Evolutionary conservation across 257 asterid genomes (phyloP).

Genomic region (Solanum gracilifrons): DNA sequence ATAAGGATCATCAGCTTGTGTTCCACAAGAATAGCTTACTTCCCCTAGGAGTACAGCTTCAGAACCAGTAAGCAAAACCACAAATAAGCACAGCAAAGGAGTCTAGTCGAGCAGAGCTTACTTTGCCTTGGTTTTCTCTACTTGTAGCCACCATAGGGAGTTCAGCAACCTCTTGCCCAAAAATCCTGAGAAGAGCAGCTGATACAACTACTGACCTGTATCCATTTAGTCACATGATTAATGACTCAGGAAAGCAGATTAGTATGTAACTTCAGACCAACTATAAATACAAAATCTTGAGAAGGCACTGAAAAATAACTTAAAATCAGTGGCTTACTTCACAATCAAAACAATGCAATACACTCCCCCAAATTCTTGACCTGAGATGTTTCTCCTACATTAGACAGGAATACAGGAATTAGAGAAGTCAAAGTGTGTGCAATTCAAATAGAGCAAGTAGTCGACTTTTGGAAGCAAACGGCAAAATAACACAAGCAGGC

Average conservation of each 20-base stretch:
- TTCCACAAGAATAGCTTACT: neutral
- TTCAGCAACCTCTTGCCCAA: constrained; percentile 91
- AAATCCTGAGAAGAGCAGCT: constrained; percentile 89
- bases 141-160: constrained; percentile 93
- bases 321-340: constrained; percentile 40
- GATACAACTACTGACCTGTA: constrained; percentile 86
- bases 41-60: neutral
- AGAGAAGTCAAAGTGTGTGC: neutral
- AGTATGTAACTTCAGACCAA: neutral
- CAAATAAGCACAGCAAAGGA: neutral
- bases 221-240: neutral
- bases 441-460: neutral
- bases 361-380: constrained; percentile 99
- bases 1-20: neutral
- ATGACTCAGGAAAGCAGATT: neutral
- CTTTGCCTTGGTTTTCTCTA: constrained; percentile 87
- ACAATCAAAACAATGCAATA: constrained; percentile 78
- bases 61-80: neutral
- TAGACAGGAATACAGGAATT: neutral
- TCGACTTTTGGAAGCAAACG: neutral
- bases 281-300: neutral
- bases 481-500: neutral
- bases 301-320: neutral
- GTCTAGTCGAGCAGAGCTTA: constrained; percentile 20
- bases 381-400: constrained; percentile 93